phyloP scores from a whole-genome alignment of 2,329 filamentous ascomycete species.

The Diaporthe destruens region DNA sequence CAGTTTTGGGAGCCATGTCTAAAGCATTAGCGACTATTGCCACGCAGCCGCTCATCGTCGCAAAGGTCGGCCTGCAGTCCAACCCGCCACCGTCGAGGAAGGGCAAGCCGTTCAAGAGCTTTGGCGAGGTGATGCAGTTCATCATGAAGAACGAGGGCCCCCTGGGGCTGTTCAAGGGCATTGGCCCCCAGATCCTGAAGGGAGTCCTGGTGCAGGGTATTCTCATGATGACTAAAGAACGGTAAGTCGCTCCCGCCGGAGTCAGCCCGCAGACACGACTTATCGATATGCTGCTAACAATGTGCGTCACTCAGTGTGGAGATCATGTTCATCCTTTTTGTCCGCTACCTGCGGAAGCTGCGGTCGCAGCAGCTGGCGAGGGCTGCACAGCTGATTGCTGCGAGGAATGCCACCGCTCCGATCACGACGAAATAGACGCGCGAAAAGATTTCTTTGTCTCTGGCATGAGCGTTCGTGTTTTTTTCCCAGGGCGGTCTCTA shows the following conservation, averaged over 20 bases:
- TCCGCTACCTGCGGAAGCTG: conserved; percentile 82
- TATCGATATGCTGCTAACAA: conserved; percentile 7
- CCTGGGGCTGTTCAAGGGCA: conserved; percentile 93
- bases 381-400: conserved; percentile 72
- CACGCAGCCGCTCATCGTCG: conserved; percentile 96
- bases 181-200: conserved; percentile 93
- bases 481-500: background rate
- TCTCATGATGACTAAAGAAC: conserved; percentile 99
- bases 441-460: background rate
- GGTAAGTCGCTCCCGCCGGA: conserved; percentile 66
- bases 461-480: conserved; percentile 15
- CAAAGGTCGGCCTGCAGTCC: conserved; percentile 96
- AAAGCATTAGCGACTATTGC: conserved; percentile 92
- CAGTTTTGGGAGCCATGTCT: conserved; percentile 91
- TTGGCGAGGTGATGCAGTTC: conserved; percentile 94
- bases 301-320: conserved; percentile 75
- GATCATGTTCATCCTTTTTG: conserved; percentile 85
- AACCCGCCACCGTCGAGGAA: conserved; percentile 86
- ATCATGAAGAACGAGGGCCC: conserved; percentile 90
- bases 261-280: background rate
- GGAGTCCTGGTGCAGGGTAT: conserved; percentile 94
- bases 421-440: conserved; percentile 48
- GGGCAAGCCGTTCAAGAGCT: conserved; percentile 93
- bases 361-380: conserved; percentile 78
- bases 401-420: conserved; percentile 60